A percentile compares a stretch with the other conserved stretches of the same genome.
phyloP scores from a whole-genome alignment of 2,329 filamentous ascomycete genomes.

The Nothopassalora personata region DNA sequence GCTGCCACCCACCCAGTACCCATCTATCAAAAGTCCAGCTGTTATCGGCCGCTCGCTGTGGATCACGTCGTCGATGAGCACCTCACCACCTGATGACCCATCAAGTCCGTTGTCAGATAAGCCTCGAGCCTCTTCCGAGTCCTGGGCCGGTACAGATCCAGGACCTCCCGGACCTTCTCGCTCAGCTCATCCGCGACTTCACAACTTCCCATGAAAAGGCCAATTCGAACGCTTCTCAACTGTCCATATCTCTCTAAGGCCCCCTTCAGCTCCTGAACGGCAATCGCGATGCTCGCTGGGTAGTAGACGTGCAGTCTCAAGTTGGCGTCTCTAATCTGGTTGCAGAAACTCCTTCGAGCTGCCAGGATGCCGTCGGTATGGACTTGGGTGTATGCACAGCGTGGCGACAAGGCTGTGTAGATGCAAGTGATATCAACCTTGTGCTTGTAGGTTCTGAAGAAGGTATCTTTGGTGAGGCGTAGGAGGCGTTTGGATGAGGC shows the following conservation, averaged over 20 bases:
- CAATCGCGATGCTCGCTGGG: background rate
- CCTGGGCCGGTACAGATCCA: background rate
- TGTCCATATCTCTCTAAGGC: background rate
- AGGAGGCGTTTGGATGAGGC: conserved; percentile 3
- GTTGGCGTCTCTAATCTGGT: conserved; percentile 1
- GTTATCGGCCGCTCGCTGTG: background rate
- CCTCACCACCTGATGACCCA: background rate
- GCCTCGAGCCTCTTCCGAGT: background rate
- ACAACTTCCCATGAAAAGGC: background rate
- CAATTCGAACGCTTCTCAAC: background rate
- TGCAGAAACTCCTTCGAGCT: background rate
- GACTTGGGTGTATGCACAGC: conserved; percentile 3
- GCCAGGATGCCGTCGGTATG: background rate
- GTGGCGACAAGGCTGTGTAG: conserved; percentile 2
- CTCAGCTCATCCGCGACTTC: background rate
- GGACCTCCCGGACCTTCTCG: background rate
- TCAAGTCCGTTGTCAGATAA: background rate
- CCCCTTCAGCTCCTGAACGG: background rate
- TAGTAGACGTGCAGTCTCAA: conserved; percentile 3
- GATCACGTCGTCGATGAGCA: background rate
- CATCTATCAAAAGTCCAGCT: background rate
- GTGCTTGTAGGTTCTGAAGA: conserved; percentile 4
- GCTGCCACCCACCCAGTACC: background rate
- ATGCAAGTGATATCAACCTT: conserved; percentile 1
- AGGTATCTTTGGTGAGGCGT: conserved; percentile 3